A percentile compares a stretch with the other conserved stretches of the same genome.
Conservation (phyloP, 441 rosid species). For the Aquilaria agallochum region DNA sequence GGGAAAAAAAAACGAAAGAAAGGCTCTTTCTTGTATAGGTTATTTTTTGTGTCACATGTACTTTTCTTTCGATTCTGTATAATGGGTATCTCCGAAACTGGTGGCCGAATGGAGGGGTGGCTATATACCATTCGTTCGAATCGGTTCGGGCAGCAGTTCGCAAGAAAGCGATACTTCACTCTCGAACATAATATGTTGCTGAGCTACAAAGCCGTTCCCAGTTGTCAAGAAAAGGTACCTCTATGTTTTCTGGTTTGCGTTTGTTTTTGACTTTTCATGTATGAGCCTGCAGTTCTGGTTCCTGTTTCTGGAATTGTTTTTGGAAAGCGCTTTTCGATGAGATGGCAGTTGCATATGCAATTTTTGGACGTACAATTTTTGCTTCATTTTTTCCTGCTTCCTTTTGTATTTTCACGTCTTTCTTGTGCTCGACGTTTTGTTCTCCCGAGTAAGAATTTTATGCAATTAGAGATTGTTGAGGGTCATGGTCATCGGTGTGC, state of each 20-base stretch:
- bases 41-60: background rate
- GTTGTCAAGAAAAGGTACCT: constrained; percentile 50
- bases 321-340: background rate
- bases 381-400: too few species aligned
- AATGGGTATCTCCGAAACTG: constrained; percentile 36
- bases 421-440: too few species aligned
- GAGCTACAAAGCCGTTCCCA: constrained; percentile 63
- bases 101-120: constrained; percentile 88
- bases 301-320: background rate
- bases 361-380: too few species aligned
- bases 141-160: constrained; percentile 76
- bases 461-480: too few species aligned
- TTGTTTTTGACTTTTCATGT: background rate
- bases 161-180: constrained; percentile 76
- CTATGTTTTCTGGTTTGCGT: background rate
- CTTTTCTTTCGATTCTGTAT: constrained; percentile 5
- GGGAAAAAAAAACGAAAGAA: background rate
- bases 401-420: too few species aligned
- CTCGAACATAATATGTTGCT: constrained; percentile 55
- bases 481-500: too few species aligned
- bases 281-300: background rate
- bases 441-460: too few species aligned
- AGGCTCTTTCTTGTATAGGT: constrained; percentile 5
- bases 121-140: constrained; percentile 65
- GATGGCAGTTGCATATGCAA: background rate